Evolutionary conservation across 2,329 filamentous ascomycete genomes (phyloP).

Genomic region (Neurospora sp.): DNA sequence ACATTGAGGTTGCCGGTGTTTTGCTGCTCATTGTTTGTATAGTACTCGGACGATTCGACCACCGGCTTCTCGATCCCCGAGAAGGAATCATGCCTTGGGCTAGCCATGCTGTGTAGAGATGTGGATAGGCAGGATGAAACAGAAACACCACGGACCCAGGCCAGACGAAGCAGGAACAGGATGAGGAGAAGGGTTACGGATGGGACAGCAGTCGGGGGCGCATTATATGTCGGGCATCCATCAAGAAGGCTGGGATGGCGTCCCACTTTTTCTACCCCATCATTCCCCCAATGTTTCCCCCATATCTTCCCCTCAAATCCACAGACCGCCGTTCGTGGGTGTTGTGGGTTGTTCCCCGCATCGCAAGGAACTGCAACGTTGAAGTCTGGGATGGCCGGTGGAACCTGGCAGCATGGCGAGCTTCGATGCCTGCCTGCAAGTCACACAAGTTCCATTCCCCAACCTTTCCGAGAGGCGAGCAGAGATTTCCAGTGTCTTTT

Average conservation of each 20-base stretch:
- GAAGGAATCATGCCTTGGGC: background rate
- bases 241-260: background rate
- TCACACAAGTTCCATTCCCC: background rate
- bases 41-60: background rate
- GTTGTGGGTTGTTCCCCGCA: background rate
- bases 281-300: background rate
- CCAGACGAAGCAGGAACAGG: background rate
- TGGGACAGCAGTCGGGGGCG: too few relatives aligned
- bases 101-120: background rate
- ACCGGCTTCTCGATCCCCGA: background rate
- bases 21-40: background rate
- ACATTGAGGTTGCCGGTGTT: slow-evolving; percentile 1
- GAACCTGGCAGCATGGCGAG: background rate
- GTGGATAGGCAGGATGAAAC: background rate
- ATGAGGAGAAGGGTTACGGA: background rate
- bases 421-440: background rate
- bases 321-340: background rate
- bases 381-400: background rate
- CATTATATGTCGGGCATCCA: background rate
- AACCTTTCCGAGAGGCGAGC: background rate
- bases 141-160: slow-evolving; percentile 1
- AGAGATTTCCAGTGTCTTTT: background rate
- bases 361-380: background rate
- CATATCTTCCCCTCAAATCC: background rate
- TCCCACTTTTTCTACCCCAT: background rate